These are phyloP conservation scores for Rutstroemia sp. DNA, from an alignment of 2,329 filamentous ascomycete species.

Conservation along the genomic window DNA sequence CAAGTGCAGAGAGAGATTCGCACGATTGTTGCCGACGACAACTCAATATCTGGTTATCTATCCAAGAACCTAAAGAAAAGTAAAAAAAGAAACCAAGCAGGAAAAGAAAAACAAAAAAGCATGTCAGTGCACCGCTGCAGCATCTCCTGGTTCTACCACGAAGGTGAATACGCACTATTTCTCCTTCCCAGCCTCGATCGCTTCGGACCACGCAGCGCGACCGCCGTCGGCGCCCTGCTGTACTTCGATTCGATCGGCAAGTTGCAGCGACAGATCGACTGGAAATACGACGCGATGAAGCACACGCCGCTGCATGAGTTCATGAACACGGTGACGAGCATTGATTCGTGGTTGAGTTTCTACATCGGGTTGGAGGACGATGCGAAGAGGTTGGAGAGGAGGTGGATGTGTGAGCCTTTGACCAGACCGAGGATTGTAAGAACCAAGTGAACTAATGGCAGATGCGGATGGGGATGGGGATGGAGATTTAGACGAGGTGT, in stretches of 20 bases:
- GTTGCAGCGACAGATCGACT: not conserved
- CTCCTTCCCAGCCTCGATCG: not conserved
- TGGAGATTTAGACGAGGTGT: not conserved
- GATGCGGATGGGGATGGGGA: not conserved
- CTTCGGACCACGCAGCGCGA: not conserved
- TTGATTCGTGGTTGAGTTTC: not conserved
- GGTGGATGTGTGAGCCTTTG: not conserved
- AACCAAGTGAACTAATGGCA: not conserved
- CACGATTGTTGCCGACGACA: no score
- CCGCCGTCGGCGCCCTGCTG: not conserved
- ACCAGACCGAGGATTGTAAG: not conserved
- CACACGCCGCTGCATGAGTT: not conserved
- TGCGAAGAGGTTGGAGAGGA: not conserved
- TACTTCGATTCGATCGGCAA: not conserved
- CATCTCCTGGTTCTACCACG: not conserved
- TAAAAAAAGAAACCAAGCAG: no score
- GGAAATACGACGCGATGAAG: not conserved
- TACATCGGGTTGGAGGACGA: not conserved
- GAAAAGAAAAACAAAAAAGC: no score
- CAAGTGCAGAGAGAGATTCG: no score
- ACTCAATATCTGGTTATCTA: no score
- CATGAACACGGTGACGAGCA: not conserved
- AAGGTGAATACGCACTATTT: not conserved
- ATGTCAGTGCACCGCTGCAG: not conserved
- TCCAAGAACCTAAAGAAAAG: no score